Evolutionary conservation across 2,329 filamentous ascomycete genomes (phyloP).

Genomic region (Chaetomiaceae sp.): DNA sequence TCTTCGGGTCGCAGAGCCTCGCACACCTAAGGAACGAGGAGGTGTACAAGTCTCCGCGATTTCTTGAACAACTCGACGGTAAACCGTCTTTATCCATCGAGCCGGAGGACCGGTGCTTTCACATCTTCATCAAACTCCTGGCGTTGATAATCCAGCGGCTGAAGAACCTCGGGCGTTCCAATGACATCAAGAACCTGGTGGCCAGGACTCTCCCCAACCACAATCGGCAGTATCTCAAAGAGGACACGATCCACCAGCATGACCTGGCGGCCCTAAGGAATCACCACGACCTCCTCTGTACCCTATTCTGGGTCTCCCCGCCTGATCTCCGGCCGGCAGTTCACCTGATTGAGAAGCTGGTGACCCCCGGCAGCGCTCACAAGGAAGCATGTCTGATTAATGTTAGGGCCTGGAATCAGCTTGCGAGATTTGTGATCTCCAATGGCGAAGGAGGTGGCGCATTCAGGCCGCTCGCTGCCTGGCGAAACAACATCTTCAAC

Average conservation of each 20-base stretch:
- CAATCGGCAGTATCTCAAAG: conserved; percentile 58
- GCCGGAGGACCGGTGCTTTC: conserved; percentile 58
- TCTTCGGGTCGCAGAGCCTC: conserved; percentile 59
- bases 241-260: conserved; percentile 53
- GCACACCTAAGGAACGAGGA: conserved; percentile 62
- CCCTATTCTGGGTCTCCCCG: conserved; percentile 61
- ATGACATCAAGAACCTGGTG: conserved; percentile 57
- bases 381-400: conserved; percentile 63
- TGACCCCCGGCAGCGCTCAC: conserved; percentile 56
- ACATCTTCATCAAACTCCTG: conserved; percentile 62
- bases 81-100: conserved; percentile 46
- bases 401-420: conserved; percentile 57
- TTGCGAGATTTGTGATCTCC: conserved; percentile 54
- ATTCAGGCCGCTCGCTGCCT: conserved; percentile 47
- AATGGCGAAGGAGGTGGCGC: conserved; percentile 37
- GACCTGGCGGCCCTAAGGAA: conserved; percentile 62
- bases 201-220: conserved; percentile 62
- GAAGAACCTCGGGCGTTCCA: conserved; percentile 42
- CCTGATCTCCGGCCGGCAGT: conserved; percentile 48
- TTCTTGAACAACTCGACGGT: conserved; percentile 51
- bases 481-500: conserved; percentile 55
- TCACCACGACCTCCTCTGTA: conserved; percentile 63
- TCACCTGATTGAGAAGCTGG: conserved; percentile 54
- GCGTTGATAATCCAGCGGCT: conserved; percentile 53
- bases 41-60: conserved; percentile 54